Evolutionary conservation across 1,139 yeast species (phyloP).

Genomic region (Debaryomyces udenii): DNA sequence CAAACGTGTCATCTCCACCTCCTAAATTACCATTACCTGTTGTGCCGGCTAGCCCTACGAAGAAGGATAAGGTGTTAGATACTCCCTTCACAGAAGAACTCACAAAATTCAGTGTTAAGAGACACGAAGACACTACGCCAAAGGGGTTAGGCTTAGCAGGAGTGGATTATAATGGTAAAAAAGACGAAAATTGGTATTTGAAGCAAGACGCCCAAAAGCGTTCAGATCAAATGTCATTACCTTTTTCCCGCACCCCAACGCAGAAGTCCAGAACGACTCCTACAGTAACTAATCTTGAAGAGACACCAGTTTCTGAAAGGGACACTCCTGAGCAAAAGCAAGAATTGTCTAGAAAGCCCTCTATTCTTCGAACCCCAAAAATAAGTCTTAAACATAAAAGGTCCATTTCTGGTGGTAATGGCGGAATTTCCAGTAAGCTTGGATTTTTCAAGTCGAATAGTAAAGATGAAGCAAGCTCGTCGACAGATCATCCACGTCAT

Average conservation of each 20-base stretch:
- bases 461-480: slow-evolving; percentile 19
- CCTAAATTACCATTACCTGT: slow-evolving; percentile 37
- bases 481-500: slow-evolving; percentile 41
- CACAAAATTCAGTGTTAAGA: slow-evolving; percentile 9
- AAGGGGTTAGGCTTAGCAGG: slow-evolving; percentile 49
- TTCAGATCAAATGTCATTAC: not conserved
- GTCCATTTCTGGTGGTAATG: slow-evolving; percentile 44
- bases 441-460: slow-evolving; percentile 34
- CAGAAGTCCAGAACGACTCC: slow-evolving; percentile 26
- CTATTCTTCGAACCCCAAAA: slow-evolving; percentile 36
- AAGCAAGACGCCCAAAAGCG: not conserved
- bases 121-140: slow-evolving; percentile 25
- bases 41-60: slow-evolving; percentile 25
- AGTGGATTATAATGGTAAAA: slow-evolving; percentile 26
- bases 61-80: slow-evolving; percentile 12
- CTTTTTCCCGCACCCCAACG: slow-evolving; percentile 1
- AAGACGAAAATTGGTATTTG: slow-evolving; percentile 4
- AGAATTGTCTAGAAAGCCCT: slow-evolving; percentile 28
- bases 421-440: slow-evolving; percentile 31
- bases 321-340: slow-evolving; percentile 10
- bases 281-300: slow-evolving; percentile 42
- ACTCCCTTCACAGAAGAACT: slow-evolving; percentile 18
- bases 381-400: slow-evolving; percentile 45
- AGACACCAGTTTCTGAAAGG: slow-evolving; percentile 1
- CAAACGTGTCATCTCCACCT: slow-evolving; percentile 34